Base-by-base conservation (phyloP, 306 rosid genomes). In the Gynostemma pentaphyllum region DNA sequence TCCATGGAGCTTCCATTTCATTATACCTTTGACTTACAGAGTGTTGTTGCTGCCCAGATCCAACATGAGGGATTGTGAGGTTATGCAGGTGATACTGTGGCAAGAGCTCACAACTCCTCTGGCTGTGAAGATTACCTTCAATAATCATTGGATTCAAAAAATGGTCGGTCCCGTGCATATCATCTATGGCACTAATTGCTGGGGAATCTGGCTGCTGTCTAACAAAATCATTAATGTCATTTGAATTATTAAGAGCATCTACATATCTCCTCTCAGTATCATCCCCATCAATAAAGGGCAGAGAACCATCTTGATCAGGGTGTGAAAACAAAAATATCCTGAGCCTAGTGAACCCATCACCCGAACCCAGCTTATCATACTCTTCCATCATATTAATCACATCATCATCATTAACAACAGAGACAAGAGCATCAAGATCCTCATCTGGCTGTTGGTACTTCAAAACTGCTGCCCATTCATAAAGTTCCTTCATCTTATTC, bases 361-460 rank as follows among this genome's bases (percentile, higher is more conserved):
- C 85, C 0, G 85, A 84, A 46, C 91, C 99, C 76, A 94, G 76
- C 78, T 89, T 89, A 37, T 94, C 99, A 73, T 94, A 89, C 86
- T 94, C 99, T 48, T 94, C 99, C 99, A 94, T 89, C 97, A 94
- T 94, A 77, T 94, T 94, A 69, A 74, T 75, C 61, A 94, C 97
- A 77, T 89, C 97, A 78, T 89, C 99, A 34, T 94, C 94, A 51
- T 89, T 94, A 52, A 94, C 97, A 63, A 94, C 95, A 0, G 99
- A 89, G 24, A 94, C 99, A 47, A 94, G 97, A 2, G 99, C 94
- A 61, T 94, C 97, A 64, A 89, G 94, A 70, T 94, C 99, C 74
- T 94, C 97, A 72, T 94, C 97, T 1, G 99, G 99, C 51, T 94
- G 97, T 77, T 94, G 97, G 70, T 94, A 94, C 79, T 94, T 94